Percentiles rank a stretch among this genome's conserved stretches.
These are phyloP conservation scores for Candida ponderosae DNA, from an alignment of 805 yeast genomes.

Conservation along the genomic window DNA sequence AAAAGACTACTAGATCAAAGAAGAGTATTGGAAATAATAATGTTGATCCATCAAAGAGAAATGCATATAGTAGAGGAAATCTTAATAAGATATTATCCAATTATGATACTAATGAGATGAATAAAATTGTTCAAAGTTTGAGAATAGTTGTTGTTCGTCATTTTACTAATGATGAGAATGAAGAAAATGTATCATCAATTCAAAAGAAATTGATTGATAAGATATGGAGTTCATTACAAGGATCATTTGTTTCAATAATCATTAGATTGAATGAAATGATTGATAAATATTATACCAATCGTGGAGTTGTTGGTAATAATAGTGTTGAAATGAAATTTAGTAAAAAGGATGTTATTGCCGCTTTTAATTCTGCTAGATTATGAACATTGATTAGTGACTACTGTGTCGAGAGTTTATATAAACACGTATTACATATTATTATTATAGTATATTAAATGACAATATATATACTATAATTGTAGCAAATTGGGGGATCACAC, in stretches of 20 bases:
- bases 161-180: conserved; percentile 23
- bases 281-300: conserved; percentile 47
- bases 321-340: conserved; percentile 45
- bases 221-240: conserved; percentile 67
- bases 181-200: conserved; percentile 24
- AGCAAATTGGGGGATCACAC: too few species aligned
- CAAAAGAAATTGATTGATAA: conserved; percentile 50
- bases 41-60: conserved; percentile 47
- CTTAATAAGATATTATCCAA: conserved; percentile 48
- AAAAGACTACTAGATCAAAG: conserved; percentile 15
- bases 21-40: neutral
- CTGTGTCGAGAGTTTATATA: too few species aligned
- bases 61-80: conserved; percentile 54
- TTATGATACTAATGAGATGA: conserved; percentile 53
- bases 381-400: too few species aligned
- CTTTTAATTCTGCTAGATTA: conserved; percentile 32
- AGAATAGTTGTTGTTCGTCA: conserved; percentile 51
- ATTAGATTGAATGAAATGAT: conserved; percentile 47
- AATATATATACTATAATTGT: too few species aligned
- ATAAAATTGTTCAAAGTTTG: conserved; percentile 44
- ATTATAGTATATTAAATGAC: too few species aligned
- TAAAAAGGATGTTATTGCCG: conserved; percentile 47
- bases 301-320: too few species aligned
- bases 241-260: conserved; percentile 49
- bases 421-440: too few species aligned